Percentiles rank a stretch among this genome's conserved stretches.
These are phyloP conservation scores for Earliella scabrosa DNA, from an alignment of 1,284 basidiomycete species.

Conservation along the genomic window DNA sequence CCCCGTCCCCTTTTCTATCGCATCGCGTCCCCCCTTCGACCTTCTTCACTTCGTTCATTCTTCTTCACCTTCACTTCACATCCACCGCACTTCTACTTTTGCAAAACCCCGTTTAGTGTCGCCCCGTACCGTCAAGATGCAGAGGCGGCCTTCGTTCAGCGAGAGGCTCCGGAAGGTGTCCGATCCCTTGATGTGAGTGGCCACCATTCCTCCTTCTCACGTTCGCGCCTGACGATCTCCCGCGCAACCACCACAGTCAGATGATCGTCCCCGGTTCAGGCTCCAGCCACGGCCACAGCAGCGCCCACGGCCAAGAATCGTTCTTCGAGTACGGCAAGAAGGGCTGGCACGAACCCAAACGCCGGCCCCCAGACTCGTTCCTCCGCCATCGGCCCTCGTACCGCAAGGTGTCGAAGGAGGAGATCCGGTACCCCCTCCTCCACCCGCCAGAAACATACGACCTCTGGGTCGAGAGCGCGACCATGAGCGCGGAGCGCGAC, in stretches of 20 bases:
- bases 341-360: background rate
- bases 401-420: constrained; percentile 21
- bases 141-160: constrained; percentile 11
- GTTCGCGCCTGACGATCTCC: background rate
- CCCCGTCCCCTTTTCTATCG: background rate
- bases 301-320: constrained; percentile 1
- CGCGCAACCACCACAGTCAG: background rate
- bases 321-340: constrained; percentile 15
- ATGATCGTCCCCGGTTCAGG: background rate
- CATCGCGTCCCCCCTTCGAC: background rate
- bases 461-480: constrained; percentile 2
- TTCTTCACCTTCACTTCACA: background rate
- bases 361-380: background rate
- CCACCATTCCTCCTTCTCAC: background rate
- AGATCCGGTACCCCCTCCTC: constrained; percentile 20
- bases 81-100: background rate
- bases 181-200: constrained; percentile 11
- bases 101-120: too few relatives aligned
- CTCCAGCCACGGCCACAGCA: background rate
- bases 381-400: constrained; percentile 3
- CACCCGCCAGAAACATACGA: background rate
- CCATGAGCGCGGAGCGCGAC: background rate
- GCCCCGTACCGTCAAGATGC: too few relatives aligned
- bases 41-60: background rate
- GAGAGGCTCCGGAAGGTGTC: constrained; percentile 18